Base-by-base conservation (phyloP, 2,329 filamentous ascomycete genomes). In the Cladosporium colombiae region DNA sequence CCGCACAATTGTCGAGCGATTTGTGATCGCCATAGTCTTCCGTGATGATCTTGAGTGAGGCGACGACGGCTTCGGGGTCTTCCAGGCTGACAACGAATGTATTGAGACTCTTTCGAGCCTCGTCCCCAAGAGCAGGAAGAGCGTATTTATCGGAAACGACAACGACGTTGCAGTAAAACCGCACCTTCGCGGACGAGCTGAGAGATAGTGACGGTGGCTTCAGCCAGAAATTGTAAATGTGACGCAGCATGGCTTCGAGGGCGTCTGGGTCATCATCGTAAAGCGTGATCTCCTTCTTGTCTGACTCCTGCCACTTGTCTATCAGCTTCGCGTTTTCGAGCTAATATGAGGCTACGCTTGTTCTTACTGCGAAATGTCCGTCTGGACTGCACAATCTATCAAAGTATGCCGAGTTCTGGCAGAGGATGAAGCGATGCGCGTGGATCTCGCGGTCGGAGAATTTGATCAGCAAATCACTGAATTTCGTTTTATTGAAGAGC, bases 251-350 rank as follows among this genome's bases (percentile, higher is more conserved):
- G 2, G 58, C 58, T 14, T 31, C 25, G 27, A 50, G 21, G 3
- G 58, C 58, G 16, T 33, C 58, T 11, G 58, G 58, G 13, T 61
- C 58, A 27, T 61, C 58, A 11, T 50, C 58, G 5, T 33, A 3
- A 0, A 61, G 27, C n/a, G 7, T 10, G 25, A 61, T 33, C 10
- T 61, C 58, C 0, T 35, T 50, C 13, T 35, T 8, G 10, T 50
- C 25, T 14, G 40, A 27, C n/a, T 61, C 58, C 58, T 61, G 57
- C 35, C n/a, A 21, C 6, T 1, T n/a, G 3, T 11, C 2, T n/a
- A 14, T 56, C 31, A 56, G 53, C 53, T 49, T 14, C 5, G 10
- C 2, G 8, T 25, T 14, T 5, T 49, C 7, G 10, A 49, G 21
- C 10, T 4, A 53, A 27, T 18, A 3, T 16, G 1, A 29, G 3